These are phyloP conservation scores for Abelmoschus esculentus DNA, from an alignment of 345 rosid species.

Conservation along the genomic window DNA sequence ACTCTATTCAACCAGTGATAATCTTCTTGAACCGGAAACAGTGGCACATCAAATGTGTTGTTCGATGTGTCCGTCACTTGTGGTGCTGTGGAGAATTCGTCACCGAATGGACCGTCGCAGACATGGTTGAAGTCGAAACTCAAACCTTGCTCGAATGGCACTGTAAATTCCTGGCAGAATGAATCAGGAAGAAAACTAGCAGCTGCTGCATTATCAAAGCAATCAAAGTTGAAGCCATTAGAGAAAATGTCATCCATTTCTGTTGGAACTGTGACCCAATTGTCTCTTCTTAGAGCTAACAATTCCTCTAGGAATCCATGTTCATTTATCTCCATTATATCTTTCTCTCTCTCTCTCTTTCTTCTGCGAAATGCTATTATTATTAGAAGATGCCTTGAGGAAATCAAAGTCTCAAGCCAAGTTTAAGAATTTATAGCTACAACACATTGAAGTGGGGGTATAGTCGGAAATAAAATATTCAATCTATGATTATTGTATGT, in stretches of 20 bases:
- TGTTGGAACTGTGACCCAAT: constrained; percentile 26
- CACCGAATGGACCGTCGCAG: constrained; percentile 20
- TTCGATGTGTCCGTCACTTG: constrained; percentile 35
- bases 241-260: constrained; percentile 25
- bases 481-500: background rate
- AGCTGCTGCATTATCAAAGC: constrained; percentile 8
- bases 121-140: constrained; percentile 23
- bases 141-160: constrained; percentile 27
- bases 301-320: constrained; percentile 34
- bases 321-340: constrained; percentile 26
- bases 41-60: constrained; percentile 27
- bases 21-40: constrained; percentile 34
- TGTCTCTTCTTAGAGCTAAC: constrained; percentile 28
- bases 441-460: background rate
- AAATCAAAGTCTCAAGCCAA: constrained; percentile 17
- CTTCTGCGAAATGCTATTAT: background rate
- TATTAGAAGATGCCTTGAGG: constrained; percentile 19
- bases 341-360: background rate
- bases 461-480: constrained; percentile 5
- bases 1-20: constrained; percentile 17
- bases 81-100: constrained; percentile 25
- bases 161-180: constrained; percentile 11
- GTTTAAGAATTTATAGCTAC: constrained; percentile 20
- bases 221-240: constrained; percentile 10
- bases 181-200: constrained; percentile 19